Conservation (phyloP, 2,329 filamentous ascomycete species). For the Colletotrichum navitas region DNA sequence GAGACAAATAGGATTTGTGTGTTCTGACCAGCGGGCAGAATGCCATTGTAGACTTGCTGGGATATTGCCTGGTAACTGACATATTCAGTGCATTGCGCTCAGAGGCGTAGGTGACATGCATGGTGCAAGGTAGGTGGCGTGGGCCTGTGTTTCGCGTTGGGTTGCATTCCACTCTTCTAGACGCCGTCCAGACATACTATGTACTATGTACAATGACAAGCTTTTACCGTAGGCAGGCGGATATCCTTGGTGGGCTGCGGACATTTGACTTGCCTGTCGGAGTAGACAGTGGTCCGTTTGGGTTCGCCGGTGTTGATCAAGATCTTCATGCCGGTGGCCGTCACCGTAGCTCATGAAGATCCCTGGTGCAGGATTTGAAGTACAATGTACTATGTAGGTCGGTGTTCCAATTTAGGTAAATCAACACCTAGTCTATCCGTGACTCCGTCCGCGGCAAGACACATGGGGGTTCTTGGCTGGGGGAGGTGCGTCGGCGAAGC, state of each 20-base stretch:
- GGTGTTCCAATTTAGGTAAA: slow-evolving; percentile 13
- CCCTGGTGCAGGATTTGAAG: slow-evolving; percentile 17
- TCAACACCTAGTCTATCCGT: slow-evolving; percentile 33
- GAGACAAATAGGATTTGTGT: slow-evolving; percentile 24
- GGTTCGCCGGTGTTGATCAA: neutral
- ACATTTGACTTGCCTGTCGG: neutral
- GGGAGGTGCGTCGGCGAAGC: slow-evolving; percentile 17
- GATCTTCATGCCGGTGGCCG: neutral
- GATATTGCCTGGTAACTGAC: slow-evolving; percentile 2
- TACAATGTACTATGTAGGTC: too few relatives aligned
- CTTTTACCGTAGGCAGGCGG: neutral
- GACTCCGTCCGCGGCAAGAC: slow-evolving; percentile 34
- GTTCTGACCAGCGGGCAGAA: slow-evolving; percentile 16
- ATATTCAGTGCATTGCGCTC: slow-evolving; percentile 26
- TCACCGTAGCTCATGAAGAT: slow-evolving; percentile 6
- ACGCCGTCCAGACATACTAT: slow-evolving; percentile 21
- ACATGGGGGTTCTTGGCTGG: slow-evolving; percentile 24
- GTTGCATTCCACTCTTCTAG: slow-evolving; percentile 23
- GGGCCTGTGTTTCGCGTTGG: slow-evolving; percentile 37
- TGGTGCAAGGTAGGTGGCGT: slow-evolving; percentile 29
- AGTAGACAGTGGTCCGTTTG: neutral
- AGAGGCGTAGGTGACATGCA: slow-evolving; percentile 34
- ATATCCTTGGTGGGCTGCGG: neutral
- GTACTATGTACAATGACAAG: neutral
- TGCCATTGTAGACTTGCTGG: slow-evolving; percentile 9